These are phyloP conservation scores for Setomelanomma holmii DNA, from an alignment of 2,329 filamentous ascomycete species.

Conservation along the genomic window DNA sequence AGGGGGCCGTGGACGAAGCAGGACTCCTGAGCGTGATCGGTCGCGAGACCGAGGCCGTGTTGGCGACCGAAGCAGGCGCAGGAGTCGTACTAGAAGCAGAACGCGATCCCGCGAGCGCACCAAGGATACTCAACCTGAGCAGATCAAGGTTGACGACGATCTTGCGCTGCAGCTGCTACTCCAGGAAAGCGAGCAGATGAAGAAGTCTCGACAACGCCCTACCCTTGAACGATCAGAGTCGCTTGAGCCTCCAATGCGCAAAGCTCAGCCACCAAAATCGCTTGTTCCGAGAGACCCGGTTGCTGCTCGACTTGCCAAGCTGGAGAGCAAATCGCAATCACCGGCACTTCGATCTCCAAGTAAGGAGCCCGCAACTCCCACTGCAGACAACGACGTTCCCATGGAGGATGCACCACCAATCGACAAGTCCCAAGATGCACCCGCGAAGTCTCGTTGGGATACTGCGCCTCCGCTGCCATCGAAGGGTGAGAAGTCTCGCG, in stretches of 20 bases:
- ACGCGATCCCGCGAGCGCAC: conserved; percentile 31
- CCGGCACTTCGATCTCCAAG: conserved; percentile 30
- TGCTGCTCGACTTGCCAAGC: conserved; percentile 35
- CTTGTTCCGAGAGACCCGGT: conserved; percentile 45
- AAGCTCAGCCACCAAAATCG: conserved; percentile 45
- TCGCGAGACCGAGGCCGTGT: conserved; percentile 31
- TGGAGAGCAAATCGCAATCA: conserved; percentile 37
- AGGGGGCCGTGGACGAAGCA: conserved; percentile 35
- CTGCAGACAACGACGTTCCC: conserved; percentile 27
- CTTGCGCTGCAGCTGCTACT: conserved; percentile 43
- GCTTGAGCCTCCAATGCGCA: conserved; percentile 48
- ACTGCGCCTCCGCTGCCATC: conserved; percentile 28
- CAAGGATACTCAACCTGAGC: conserved; percentile 36
- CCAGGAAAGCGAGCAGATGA: conserved; percentile 47
- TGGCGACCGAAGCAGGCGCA: conserved; percentile 31
- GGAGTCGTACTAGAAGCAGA: conserved; percentile 28
- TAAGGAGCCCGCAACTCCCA: conserved; percentile 32
- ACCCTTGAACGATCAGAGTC: conserved; percentile 48
- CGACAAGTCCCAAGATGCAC: conserved; percentile 20
- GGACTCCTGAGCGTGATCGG: conserved; percentile 31
- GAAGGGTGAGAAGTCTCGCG: conserved; percentile 32
- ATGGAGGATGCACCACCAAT: conserved; percentile 37
- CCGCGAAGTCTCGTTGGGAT: conserved; percentile 32
- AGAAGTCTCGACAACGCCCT: conserved; percentile 46
- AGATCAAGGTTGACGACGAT: conserved; percentile 50